Base-by-base conservation (phyloP, 1,284 basidiomycete genomes). In the Amylostereum areolatum region DNA sequence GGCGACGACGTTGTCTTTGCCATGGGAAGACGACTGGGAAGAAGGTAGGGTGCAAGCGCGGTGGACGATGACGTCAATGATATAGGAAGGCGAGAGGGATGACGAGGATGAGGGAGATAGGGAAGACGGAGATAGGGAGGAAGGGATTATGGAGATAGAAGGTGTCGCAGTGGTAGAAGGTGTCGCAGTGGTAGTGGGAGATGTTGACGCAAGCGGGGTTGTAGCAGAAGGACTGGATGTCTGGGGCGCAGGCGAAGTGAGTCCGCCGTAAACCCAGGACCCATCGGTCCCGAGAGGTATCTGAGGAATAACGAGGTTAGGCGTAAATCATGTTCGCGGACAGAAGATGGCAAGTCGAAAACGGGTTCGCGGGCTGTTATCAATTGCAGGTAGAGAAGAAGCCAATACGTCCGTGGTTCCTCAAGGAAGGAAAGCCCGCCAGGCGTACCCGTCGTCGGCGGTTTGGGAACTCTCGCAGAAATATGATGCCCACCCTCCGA, bases 261-360 rank as follows among this genome's bases (percentile, higher is more conserved):
- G 67, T 36, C 85, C 85, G 53, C 85, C 85, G 56, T 77, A 88
- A 12, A 75, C 77, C 75, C 80, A 88, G 11, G 64, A 63, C 28
- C 72, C 71, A 51, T 83, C 68, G 11, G 78, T 68, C 43, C 78
- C 80, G 32, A 88, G 68, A 39, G 85, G 85, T 55, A 88, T 85
- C 85, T 86, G 54, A 54, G 57, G 71, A 11, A 33, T 35, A 34
- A 7, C 18, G 18, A 18, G 18, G 18, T 18, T 18, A 18, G 18
- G 18, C 18, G 18, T 18, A 18, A 18, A 18, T 18, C 18, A 18
- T 18, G 18, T 18, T 18, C 18, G 18, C 18, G 18, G 18, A 18
- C 18, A 18, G 18, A 18, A 18, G 18, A 18, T 18, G 18, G 18
- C 18, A 18, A 18, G 18, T 18, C 18, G 18, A 18, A 18, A 18